Percentiles rank a stretch among this genome's conserved stretches.
These are phyloP conservation scores for Arachnomyces sp. DNA, from an alignment of 2,329 filamentous ascomycete species.

Conservation along the genomic window DNA sequence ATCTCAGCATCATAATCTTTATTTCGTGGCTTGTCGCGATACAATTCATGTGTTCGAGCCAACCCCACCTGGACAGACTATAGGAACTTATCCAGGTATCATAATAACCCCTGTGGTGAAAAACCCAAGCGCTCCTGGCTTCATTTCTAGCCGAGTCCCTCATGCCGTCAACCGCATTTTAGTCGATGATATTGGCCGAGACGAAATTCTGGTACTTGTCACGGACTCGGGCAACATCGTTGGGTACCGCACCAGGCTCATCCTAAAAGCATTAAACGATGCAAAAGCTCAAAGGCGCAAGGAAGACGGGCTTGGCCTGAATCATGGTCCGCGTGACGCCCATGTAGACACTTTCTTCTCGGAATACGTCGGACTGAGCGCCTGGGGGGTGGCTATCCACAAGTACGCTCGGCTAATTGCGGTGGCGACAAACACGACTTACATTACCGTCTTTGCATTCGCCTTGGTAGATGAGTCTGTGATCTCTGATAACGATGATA, in stretches of 20 bases:
- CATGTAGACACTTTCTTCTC: slow-evolving; percentile 55
- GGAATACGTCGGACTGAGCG: slow-evolving; percentile 66
- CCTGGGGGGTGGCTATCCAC: slow-evolving; percentile 85
- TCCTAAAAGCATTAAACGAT: slow-evolving; percentile 38
- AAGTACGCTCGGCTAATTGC: slow-evolving; percentile 74
- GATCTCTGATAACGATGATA: slow-evolving; percentile 13
- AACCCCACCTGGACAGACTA: slow-evolving; percentile 30
- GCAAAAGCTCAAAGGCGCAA: slow-evolving; percentile 11
- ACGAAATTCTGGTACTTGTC: slow-evolving; percentile 59
- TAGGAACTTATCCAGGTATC: slow-evolving; percentile 32
- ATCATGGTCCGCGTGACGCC: slow-evolving; percentile 21
- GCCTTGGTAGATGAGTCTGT: slow-evolving; percentile 38
- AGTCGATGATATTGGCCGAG: slow-evolving; percentile 58
- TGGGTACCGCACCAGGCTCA: slow-evolving; percentile 56
- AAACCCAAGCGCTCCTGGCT: slow-evolving; percentile 40
- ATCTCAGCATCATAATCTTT: slow-evolving; percentile 39
- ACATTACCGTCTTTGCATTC: slow-evolving; percentile 52
- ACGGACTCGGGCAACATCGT: slow-evolving; percentile 70
- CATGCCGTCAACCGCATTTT: slow-evolving; percentile 64
- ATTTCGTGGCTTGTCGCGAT: slow-evolving; percentile 35
- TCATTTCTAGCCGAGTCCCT: slow-evolving; percentile 43
- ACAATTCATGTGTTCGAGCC: slow-evolving; percentile 40
- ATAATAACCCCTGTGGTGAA: slow-evolving; percentile 35
- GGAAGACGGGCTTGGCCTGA: slow-evolving; percentile 7
- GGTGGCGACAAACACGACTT: slow-evolving; percentile 64